phyloP scores from a whole-genome alignment of 1,284 basidiomycete species.

The Rhodotorula sp. region DNA sequence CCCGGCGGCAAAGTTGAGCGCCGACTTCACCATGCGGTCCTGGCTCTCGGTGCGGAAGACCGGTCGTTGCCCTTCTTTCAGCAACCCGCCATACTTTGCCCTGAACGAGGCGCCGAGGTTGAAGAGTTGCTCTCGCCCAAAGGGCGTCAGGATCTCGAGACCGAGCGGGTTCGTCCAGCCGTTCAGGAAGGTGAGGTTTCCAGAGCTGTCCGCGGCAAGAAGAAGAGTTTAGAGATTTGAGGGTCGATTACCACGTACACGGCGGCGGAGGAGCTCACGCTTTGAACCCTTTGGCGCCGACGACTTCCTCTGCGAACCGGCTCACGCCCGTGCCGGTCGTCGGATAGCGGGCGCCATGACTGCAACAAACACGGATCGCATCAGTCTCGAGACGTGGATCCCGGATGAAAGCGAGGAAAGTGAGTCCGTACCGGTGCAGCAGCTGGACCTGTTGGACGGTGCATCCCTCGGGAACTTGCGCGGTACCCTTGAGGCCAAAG shows the following conservation, averaged over 20 bases:
- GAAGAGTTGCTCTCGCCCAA: constrained; percentile 53
- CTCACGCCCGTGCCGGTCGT: constrained; percentile 64
- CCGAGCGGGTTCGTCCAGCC: constrained; percentile 55
- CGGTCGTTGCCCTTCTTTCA: constrained; percentile 3
- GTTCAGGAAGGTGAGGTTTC: constrained; percentile 69
- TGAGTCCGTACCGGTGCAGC: constrained; percentile 55
- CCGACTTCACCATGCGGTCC: constrained; percentile 53
- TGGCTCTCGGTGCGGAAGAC: constrained; percentile 48
- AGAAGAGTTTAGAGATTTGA: too few relatives aligned
- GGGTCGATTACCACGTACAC: too few relatives aligned
- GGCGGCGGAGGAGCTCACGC: not conserved
- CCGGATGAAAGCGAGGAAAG: not conserved
- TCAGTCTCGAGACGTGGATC: not conserved
- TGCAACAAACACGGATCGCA: not conserved
- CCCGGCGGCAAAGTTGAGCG: constrained; percentile 53
- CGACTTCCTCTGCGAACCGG: constrained; percentile 60
- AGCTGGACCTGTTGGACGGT: constrained; percentile 38
- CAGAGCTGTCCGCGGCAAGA: constrained; percentile 45
- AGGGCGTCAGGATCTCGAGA: constrained; percentile 72
- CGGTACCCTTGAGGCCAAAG: constrained; percentile 23
- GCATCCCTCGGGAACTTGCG: constrained; percentile 30
- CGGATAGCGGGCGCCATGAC: constrained; percentile 68
- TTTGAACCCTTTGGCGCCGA: constrained; percentile 53
- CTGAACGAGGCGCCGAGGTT: constrained; percentile 48
- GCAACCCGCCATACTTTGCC: constrained; percentile 65